Conservation (phyloP, 2,329 filamentous ascomycete genomes). For the Phaeosphaeria sp. region DNA sequence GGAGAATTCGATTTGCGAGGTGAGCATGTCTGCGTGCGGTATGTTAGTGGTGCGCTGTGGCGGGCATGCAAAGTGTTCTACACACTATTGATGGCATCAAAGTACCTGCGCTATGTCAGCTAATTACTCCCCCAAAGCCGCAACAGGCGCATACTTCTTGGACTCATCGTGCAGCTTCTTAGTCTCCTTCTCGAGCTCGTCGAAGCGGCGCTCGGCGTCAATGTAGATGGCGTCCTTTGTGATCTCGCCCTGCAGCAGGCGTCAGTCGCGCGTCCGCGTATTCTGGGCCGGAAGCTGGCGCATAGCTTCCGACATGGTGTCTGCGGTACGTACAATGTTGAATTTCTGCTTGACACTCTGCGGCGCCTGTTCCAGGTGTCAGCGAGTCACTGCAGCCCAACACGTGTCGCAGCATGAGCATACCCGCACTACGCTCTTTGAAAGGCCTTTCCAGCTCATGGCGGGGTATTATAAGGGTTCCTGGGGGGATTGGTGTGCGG, state of each 20-base stretch:
- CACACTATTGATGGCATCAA: conserved; percentile 88
- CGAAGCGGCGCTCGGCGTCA: conserved; percentile 91
- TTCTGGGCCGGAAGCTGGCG: conserved; percentile 27
- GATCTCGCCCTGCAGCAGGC: conserved; percentile 71
- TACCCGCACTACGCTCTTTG: conserved; percentile 87
- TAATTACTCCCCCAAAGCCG: background rate
- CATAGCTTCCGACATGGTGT: conserved; percentile 7
- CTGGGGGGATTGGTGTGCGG: conserved; percentile 9
- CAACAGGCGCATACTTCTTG: conserved; percentile 66
- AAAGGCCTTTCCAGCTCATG: conserved; percentile 98
- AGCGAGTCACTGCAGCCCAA: conserved; percentile 26
- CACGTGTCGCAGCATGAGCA: conserved; percentile 38
- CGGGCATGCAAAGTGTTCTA: conserved; percentile 7
- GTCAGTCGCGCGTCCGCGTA: conserved; percentile 23
- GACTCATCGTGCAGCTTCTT: conserved; percentile 97
- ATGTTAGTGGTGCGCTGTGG: conserved; percentile 20
- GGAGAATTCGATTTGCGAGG: conserved; percentile 97
- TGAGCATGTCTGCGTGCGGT: conserved; percentile 74
- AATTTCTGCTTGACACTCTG: conserved; percentile 91
- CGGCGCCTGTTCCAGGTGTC: conserved; percentile 67
- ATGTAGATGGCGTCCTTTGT: conserved; percentile 95
- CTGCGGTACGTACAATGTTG: conserved; percentile 68
- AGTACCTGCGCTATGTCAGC: conserved; percentile 66
- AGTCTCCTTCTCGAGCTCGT: conserved; percentile 93
- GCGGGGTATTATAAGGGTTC: conserved; percentile 12